Percentiles rank a stretch among this genome's conserved stretches.
Evolutionary conservation across 1,284 basidiomycete genomes (phyloP).

Genomic region (Bjerkandera adusta): DNA sequence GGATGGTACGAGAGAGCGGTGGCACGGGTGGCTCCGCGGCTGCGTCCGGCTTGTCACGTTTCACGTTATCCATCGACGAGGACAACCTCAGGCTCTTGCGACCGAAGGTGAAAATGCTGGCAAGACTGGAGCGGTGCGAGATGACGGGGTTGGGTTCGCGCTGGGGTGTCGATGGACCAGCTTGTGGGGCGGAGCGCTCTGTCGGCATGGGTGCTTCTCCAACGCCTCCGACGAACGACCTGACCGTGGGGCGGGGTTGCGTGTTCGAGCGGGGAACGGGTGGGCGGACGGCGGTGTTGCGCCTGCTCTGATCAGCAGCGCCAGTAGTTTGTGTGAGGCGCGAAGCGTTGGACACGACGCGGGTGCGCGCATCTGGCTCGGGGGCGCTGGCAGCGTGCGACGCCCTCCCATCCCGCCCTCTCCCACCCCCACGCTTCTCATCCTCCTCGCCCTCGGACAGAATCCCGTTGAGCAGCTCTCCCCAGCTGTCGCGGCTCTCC

Average conservation of each 20-base stretch:
- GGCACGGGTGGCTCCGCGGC: slow-evolving; percentile 9
- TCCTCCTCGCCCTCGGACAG: slow-evolving; percentile 29
- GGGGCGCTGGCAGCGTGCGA: slow-evolving; percentile 21
- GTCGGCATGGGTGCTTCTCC: slow-evolving; percentile 56
- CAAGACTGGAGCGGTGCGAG: slow-evolving; percentile 42
- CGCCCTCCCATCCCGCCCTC: slow-evolving; percentile 13
- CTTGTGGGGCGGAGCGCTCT: slow-evolving; percentile 21
- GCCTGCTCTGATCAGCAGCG: slow-evolving; percentile 6
- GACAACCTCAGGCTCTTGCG: slow-evolving; percentile 26
- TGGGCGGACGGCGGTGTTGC: slow-evolving; percentile 5
- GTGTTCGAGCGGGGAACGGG: slow-evolving; percentile 9
- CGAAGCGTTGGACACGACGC: slow-evolving; percentile 27
- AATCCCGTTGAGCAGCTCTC: slow-evolving; percentile 40
- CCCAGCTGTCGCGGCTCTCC: slow-evolving; percentile 47
- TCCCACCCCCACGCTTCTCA: not conserved
- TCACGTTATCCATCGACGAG: slow-evolving; percentile 21
- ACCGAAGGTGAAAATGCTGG: slow-evolving; percentile 46
- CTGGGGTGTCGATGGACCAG: slow-evolving; percentile 12
- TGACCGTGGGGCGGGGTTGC: slow-evolving; percentile 29
- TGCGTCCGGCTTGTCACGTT: slow-evolving; percentile 11
- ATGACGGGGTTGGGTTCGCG: slow-evolving; percentile 5
- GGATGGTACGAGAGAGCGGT: not conserved
- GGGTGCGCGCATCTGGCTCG: slow-evolving; percentile 15
- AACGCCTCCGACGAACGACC: slow-evolving; percentile 51
- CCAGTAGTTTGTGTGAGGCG: slow-evolving; percentile 16